Evolutionary conservation across 108 stramenopile genomes (phyloP), one percentile per base, ranked within the genome.

Genomic region (Pseudonitzschia delicatissima): DNA sequence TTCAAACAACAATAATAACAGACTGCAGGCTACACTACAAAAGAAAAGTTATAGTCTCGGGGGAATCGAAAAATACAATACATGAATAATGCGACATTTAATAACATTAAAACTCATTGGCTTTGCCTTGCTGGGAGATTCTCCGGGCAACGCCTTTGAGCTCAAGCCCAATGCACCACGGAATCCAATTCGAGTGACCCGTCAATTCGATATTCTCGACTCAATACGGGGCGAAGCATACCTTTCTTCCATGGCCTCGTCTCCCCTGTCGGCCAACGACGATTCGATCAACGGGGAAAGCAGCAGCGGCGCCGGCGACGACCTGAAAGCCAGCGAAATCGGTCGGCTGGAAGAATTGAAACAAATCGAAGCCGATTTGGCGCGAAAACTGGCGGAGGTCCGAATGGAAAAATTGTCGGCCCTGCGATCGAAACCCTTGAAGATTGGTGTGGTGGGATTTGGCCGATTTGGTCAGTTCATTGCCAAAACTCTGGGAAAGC

Each of bases 391-490:
- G 34, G 86, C 80, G 37, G 77, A 71, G 15, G 77, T 90, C 33
- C 82, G 86, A 55, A 63, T 69, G 27, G 77, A 90, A 77, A 90
- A 90, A 55, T 60, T 85, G 27, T 68, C 72, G 0, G 80, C 80
- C 33, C 52, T 90, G 18, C 73, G 82, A 52, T 77, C 84, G 2
- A 71, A 80, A 25, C 89, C 89, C 2, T 86, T 97, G 50, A 85
- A 74, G 32, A 97, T 97, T 66, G 96, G 96, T 27, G 72, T 97
- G n/a, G 65, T 98, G 23, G 96, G 95, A 2, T 98, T 95, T 69
- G 96, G 91, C 51, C 70, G 87, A 33, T 98, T 98, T 62, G 97
- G 97, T 17, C 97, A 96, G 72, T 98, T 98, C 72, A 94, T 98
- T 35, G 87, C 97, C 7, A 61, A 60, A 58, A 89, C 90, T 2